Base-by-base conservation (phyloP, 345 rosid genomes). In the Hirschfeldia incana region DNA sequence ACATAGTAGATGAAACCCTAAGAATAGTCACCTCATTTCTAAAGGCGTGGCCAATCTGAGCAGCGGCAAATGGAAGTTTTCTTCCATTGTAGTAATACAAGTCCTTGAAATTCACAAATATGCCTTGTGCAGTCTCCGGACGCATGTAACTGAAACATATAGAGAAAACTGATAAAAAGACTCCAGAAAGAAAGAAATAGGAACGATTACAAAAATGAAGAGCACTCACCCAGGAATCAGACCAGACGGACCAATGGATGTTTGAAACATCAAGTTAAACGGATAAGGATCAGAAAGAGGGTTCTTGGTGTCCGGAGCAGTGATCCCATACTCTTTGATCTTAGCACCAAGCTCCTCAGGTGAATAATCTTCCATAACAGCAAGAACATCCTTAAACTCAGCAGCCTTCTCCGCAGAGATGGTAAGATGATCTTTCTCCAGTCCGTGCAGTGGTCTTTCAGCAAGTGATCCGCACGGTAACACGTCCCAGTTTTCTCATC, bases 161-260 rank as follows among this genome's bases (percentile, higher is more conserved):
- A 33, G 3, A 26, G 2, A 1, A n/a, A n/a, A 15, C 69, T 12
- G 15, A 36, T 36, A 7, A 36, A 9, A 53, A 26, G 3, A 55
- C 37, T 34, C 51, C 30, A 5, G 1, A 44, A 59, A 27, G 33
- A 73, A 67, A 32, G 13, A 33, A 32, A 15, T 10, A 68, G 49
- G 26, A 10, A 65, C n/a, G 1, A 53, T 36, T 12, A 58, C 5
- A 27, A 21, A 21, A 15, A 59, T n/a, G 32, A 15, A 55, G 26
- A 76, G 33, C 1, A 79, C 94, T 83, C 66, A 92, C 98, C 97
- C 98, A 0, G 89, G 83, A 73, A 74, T 83, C 85, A 86, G 13
- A 70, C 98, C 98, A 66, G 98, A 92, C 17, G 98, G 98, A 36
- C 98, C 98, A 73, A 94, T 94, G 44, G 98, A 94, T 69, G 98